A percentile compares a stretch with the other conserved stretches of the same genome.
Conservation (phyloP, 306 rosid species). For the Casuarina cunninghamiana region DNA sequence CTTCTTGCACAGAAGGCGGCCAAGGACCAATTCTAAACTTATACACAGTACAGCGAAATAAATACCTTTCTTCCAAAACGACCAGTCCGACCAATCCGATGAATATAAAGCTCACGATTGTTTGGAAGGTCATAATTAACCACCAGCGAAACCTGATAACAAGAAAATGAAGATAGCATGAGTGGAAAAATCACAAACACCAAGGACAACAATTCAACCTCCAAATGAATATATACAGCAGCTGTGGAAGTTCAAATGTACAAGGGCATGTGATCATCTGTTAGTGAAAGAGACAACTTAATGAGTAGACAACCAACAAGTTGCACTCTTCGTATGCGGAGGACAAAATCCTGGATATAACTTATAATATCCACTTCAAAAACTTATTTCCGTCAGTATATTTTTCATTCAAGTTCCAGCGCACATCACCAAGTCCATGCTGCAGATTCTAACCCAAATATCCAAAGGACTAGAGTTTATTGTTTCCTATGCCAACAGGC, state of each 20-base stretch:
- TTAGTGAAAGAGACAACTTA: neutral
- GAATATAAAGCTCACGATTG: slow-evolving; percentile 96
- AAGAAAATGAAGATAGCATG: neutral
- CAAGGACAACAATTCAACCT: neutral
- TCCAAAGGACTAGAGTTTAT: neutral
- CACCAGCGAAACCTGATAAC: slow-evolving; percentile 78
- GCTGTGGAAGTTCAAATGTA: neutral
- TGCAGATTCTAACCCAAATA: neutral
- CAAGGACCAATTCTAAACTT: neutral
- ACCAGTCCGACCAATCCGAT: slow-evolving; percentile 97
- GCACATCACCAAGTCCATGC: neutral
- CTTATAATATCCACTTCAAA: neutral
- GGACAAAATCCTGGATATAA: neutral
- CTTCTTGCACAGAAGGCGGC: neutral
- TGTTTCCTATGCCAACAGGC: neutral
- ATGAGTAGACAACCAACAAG: neutral
- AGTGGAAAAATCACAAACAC: slow-evolving; percentile 13
- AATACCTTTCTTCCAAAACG: slow-evolving; percentile 98
- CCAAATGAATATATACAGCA: neutral
- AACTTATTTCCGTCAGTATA: neutral
- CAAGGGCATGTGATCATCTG: neutral
- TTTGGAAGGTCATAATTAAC: slow-evolving; percentile 96
- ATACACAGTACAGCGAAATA: neutral
- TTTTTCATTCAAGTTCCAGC: neutral
- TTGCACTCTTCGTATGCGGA: neutral